These are phyloP conservation scores for Hansfordia pulvinata DNA, from an alignment of 2,329 filamentous ascomycete species.

Conservation along the genomic window DNA sequence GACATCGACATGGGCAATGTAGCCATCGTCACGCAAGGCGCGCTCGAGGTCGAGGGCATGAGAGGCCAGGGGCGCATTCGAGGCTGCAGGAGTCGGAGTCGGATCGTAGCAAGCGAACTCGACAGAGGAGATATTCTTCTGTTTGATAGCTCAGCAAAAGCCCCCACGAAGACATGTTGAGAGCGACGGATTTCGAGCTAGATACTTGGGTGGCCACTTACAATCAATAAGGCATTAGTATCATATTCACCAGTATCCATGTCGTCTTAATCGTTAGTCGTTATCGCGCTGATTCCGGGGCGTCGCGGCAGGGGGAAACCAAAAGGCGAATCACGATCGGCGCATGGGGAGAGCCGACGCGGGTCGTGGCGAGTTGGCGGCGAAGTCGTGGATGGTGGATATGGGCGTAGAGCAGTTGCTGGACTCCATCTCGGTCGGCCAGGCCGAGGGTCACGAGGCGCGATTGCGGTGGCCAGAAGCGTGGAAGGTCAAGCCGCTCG, in stretches of 20 bases:
- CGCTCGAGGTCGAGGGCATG: conserved; percentile 37
- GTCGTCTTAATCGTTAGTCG: conserved; percentile 15
- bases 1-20: conserved; percentile 38
- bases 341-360: background rate
- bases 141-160: conserved; percentile 1
- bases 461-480: too few relatives aligned
- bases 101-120: conserved; percentile 42
- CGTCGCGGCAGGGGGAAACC: background rate
- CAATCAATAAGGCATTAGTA: conserved; percentile 46
- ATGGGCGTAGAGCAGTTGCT: conserved; percentile 13
- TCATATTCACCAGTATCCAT: conserved; percentile 53
- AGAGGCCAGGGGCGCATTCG: conserved; percentile 28
- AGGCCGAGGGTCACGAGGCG: too few relatives aligned
- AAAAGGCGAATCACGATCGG: conserved; percentile 1
- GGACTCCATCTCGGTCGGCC: conserved; percentile 20
- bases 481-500: too few relatives aligned
- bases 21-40: conserved; percentile 34
- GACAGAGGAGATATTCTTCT: conserved; percentile 45
- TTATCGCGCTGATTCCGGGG: conserved; percentile 12
- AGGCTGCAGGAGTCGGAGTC: conserved; percentile 21
- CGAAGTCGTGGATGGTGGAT: too few relatives aligned
- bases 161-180: conserved; percentile 5
- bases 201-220: conserved; percentile 17
- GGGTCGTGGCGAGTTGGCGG: conserved; percentile 6
- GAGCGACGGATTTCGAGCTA: background rate